Evolutionary conservation across 352 stramenopile species (phyloP), one percentile per base, ranked within the genome.

Genomic region (Phytopythium vexans): DNA sequence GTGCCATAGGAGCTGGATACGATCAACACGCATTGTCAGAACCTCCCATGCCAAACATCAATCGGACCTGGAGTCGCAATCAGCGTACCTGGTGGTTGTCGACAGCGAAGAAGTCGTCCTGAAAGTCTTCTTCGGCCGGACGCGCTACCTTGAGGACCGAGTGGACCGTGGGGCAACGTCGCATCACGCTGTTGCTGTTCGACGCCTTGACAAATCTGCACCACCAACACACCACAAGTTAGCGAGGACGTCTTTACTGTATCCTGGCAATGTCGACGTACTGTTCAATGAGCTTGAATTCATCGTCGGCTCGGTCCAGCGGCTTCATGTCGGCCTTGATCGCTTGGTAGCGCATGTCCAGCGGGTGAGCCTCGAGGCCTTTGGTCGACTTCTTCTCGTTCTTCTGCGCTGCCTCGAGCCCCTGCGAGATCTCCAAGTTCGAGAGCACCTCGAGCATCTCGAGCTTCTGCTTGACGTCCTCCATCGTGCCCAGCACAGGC

Each of bases 391-490:
- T 50, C 32, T 50, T 27, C 5, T 37, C 45, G 11, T 66, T 60
- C 31, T 54, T 36, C 44, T 85, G 59, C 43, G 79, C 62, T 3
- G 63, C 62, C 39, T 82, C 58, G 32, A 89, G 62, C 37, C 64
- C 74, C 45, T 84, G 74, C 8, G 77, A 85, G 43, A 86, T 83
- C 49, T 89, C 75, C 32, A 86, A 36, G 34, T 86, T 81, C 8
- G 66, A 70, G 36, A 88, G 52, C 45, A 85, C 66, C 60, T 87
- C 64, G 6, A 89, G 70, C 50, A 89, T 43, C 14, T 82, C 74
- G 0, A 89, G 57, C 42, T 89, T 89, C 44, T 70, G 38, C 45
- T 85, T 82, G 15, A 90, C 52, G 40, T 81, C 73, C 10, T 65
- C 65, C 50, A 85, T 72, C n/a, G 64, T 74, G 2, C 57, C 59